Evolutionary conservation across 306 rosid genomes (phyloP).

Genomic region (Cucurbita moschata): DNA sequence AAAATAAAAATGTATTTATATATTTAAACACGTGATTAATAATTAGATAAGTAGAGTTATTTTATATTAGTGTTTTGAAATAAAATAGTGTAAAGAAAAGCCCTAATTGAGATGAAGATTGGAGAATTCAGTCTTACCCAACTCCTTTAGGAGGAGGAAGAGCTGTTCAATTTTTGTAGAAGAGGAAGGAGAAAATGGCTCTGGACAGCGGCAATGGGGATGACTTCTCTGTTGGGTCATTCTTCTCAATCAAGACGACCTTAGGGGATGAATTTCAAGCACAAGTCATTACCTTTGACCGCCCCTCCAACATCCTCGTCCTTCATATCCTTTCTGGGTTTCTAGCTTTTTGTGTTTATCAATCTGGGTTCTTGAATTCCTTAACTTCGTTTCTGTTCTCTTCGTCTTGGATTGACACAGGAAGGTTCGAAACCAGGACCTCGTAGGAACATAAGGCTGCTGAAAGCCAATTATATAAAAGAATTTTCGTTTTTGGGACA

Average conservation of each 20-base stretch:
- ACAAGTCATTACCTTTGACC: slow-evolving; percentile 77
- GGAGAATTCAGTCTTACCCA: not conserved
- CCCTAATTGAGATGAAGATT: not conserved
- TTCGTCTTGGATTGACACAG: slow-evolving; percentile 12
- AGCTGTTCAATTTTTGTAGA: slow-evolving; percentile 2
- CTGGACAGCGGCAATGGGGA: slow-evolving; percentile 40
- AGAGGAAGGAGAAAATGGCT: slow-evolving; percentile 23
- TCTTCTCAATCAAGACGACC: slow-evolving; percentile 70
- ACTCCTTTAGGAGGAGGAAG: slow-evolving; percentile 9
- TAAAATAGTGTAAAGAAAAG: not conserved
- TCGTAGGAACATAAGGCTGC: slow-evolving; percentile 52
- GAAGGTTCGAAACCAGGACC: slow-evolving; percentile 51
- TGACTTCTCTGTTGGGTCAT: slow-evolving; percentile 60
- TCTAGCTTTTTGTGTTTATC: not conserved
- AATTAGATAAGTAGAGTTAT: not conserved
- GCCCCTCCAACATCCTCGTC: slow-evolving; percentile 64
- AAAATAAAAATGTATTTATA: not conserved
- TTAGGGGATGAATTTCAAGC: slow-evolving; percentile 76
- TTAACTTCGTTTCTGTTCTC: not conserved
- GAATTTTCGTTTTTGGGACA: slow-evolving; percentile 56
- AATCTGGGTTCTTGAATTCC: not conserved
- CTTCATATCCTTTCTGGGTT: slow-evolving; percentile 46
- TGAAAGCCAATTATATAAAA: slow-evolving; percentile 66
- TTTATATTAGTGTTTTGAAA: not conserved
- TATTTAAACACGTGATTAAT: not conserved